Evolutionary conservation across 2,329 filamentous ascomycete species (phyloP).

Genomic region (Aspergillus texensis): DNA sequence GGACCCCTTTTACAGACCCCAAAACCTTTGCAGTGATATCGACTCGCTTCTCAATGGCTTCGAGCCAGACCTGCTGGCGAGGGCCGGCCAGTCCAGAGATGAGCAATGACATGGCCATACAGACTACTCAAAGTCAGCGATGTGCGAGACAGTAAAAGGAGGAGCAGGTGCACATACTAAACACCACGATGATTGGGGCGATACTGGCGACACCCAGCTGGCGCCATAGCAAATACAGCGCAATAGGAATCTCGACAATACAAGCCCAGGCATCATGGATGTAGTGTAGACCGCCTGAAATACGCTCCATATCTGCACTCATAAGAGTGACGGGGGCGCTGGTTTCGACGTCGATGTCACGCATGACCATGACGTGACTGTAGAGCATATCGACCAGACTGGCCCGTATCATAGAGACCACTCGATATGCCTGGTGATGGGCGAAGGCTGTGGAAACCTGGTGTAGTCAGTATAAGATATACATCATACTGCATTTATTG

Average conservation of each 20-base stretch:
- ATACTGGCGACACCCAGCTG: slow-evolving; percentile 28
- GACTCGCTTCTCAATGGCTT: slow-evolving; percentile 30
- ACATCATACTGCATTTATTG: no score
- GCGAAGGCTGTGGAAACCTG: slow-evolving; percentile 36
- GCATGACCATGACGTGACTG: slow-evolving; percentile 30
- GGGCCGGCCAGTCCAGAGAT: slow-evolving; percentile 4
- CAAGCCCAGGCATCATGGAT: slow-evolving; percentile 33
- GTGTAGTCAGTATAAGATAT: not conserved
- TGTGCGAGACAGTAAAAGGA: no score
- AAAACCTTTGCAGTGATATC: slow-evolving; percentile 33
- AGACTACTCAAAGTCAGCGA: not conserved
- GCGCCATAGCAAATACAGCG: slow-evolving; percentile 21
- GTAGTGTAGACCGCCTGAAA: slow-evolving; percentile 23
- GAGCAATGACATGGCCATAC: not conserved
- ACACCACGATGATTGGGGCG: slow-evolving; percentile 19
- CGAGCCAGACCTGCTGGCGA: slow-evolving; percentile 30
- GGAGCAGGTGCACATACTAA: slow-evolving; percentile 17
- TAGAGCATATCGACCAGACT: slow-evolving; percentile 32
- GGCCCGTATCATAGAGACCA: slow-evolving; percentile 9
- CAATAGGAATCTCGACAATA: slow-evolving; percentile 19
- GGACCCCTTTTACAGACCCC: slow-evolving; percentile 43
- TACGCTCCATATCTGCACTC: slow-evolving; percentile 36
- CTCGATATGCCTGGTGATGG: slow-evolving; percentile 12
- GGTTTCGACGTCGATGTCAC: slow-evolving; percentile 15
- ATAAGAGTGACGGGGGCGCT: slow-evolving; percentile 35